Evolutionary conservation across 148 eudicot species (phyloP).

Genomic region (Agrostemma githago): DNA sequence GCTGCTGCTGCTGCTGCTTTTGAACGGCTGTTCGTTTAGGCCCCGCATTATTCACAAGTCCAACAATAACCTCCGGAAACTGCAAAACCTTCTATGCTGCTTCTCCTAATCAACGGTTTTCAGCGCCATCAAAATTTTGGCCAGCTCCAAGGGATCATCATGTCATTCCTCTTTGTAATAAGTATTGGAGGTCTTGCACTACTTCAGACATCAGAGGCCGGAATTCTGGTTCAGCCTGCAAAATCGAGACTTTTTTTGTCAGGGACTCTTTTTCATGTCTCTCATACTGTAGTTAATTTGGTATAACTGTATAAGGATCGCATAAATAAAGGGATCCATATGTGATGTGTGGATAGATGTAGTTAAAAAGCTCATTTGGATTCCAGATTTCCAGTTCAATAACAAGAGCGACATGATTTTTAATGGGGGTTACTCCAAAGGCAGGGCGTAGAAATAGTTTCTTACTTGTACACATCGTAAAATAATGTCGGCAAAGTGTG

Average conservation of each 20-base stretch:
- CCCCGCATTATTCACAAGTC: background rate
- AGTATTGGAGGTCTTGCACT: slow-evolving; percentile 77
- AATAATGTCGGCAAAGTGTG: slow-evolving; percentile 84
- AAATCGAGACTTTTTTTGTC: background rate
- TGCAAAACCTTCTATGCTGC: slow-evolving; percentile 1
- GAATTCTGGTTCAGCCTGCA: slow-evolving; percentile 86
- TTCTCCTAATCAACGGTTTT: slow-evolving; percentile 2
- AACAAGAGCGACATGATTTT: too few relatives aligned
- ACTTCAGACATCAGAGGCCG: slow-evolving; percentile 96
- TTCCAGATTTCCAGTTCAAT: background rate
- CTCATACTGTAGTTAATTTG: background rate
- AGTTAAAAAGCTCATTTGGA: background rate
- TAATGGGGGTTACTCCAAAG: too few relatives aligned
- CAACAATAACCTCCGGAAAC: background rate
- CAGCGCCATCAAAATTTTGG: background rate
- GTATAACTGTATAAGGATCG: background rate
- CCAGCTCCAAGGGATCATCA: slow-evolving; percentile 28
- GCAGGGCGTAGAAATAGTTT: slow-evolving; percentile 7
- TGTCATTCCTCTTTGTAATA: slow-evolving; percentile 56
- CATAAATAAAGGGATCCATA: background rate
- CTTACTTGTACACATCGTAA: slow-evolving; percentile 85
- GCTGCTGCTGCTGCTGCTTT: slow-evolving; percentile 4
- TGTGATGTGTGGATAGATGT: background rate
- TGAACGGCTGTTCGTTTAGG: background rate
- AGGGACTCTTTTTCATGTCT: slow-evolving; percentile 6